A percentile compares a stretch with the other conserved stretches of the same genome.
Evolutionary conservation across 2,329 filamentous ascomycete genomes (phyloP).

Genomic region (Botrytis porri): DNA sequence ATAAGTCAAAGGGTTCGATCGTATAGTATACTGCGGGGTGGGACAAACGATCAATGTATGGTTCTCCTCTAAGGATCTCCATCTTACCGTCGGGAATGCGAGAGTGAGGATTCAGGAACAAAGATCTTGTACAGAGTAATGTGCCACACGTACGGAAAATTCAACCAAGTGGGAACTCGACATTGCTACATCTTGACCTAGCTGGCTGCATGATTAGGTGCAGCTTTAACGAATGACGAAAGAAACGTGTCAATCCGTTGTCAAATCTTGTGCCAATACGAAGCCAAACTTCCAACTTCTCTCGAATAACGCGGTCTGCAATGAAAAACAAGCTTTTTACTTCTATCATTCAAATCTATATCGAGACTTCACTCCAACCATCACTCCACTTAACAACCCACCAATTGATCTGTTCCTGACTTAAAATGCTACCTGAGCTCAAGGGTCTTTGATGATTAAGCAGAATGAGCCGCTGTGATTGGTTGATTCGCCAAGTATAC

Average conservation of each 20-base stretch:
- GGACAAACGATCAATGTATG: background rate
- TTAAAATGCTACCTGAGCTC: background rate
- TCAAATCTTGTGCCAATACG: background rate
- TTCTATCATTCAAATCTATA: constrained; percentile 4
- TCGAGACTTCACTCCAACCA: constrained; percentile 11
- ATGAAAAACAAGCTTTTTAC: constrained; percentile 3
- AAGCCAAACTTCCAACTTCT: background rate
- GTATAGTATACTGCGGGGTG: background rate
- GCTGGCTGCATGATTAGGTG: constrained; percentile 13
- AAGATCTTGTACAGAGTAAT: constrained; percentile 1
- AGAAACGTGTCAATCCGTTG: constrained; percentile 6
- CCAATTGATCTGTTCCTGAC: constrained; percentile 16
- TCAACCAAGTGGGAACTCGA: constrained; percentile 3
- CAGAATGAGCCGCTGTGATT: background rate
- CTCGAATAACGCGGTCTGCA: background rate
- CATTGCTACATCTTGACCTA: constrained; percentile 6
- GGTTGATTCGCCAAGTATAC: background rate
- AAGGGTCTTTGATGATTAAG: constrained; percentile 1
- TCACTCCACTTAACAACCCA: background rate
- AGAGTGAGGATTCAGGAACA: constrained; percentile 1
- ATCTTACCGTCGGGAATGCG: background rate
- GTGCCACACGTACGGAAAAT: background rate
- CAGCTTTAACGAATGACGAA: constrained; percentile 4
- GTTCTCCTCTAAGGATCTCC: background rate
- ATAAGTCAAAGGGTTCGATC: background rate